Base-by-base conservation (phyloP, 164 flowering plant species). In the Paratinospora sagittata region DNA sequence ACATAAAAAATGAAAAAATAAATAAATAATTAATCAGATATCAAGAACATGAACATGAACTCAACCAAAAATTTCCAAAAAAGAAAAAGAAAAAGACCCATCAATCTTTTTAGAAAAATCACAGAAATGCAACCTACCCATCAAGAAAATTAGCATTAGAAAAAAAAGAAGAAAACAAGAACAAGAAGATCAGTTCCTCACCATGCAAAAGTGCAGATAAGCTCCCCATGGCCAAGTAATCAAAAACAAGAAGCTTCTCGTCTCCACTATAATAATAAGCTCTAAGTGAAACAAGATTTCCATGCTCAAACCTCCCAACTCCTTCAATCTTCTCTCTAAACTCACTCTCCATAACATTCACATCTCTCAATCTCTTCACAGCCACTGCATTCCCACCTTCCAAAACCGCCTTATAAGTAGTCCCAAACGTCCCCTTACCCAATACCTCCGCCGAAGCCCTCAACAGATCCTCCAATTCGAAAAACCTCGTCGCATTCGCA, bases 131-230 rank as follows among this genome's bases (percentile, higher is more conserved):
- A n/a, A n/a, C n/a, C n/a, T n/a, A n/a, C 21, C 19, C 43, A 4
- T 39, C 43, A 39, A 43, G 11, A 73, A 55, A 60, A 47, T n/a
- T n/a, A n/a, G n/a, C 7, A 16, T 5, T 13, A 41, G 65, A 24
- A 57, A n/a, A n/a, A 34, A 19, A 43, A 41, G 23, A 68, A 2
- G 39, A 63, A 67, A n/a, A n/a, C n/a, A 65, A 19, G 9, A 30
- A 63, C 68, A 66, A 24, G 16, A 34, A 30, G 27, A 41, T n/a
- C 7, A 52, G 43, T 39, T 36, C 14, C 85, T 84, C n/a, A 92
- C 98, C 98, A 77, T 94, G 98, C 70, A 94, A 76, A 69, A 91
- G 90, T 16, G 97, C 95, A 79, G 93, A 92, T 61, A 94, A 84
- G 87, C 98, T 93, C 73, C 98, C 98, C 87, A 84, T 84, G 21